Evolutionary conservation across 2,329 filamentous ascomycete species (phyloP).

Genomic region (Aspergillus brunneoviolaceus): DNA sequence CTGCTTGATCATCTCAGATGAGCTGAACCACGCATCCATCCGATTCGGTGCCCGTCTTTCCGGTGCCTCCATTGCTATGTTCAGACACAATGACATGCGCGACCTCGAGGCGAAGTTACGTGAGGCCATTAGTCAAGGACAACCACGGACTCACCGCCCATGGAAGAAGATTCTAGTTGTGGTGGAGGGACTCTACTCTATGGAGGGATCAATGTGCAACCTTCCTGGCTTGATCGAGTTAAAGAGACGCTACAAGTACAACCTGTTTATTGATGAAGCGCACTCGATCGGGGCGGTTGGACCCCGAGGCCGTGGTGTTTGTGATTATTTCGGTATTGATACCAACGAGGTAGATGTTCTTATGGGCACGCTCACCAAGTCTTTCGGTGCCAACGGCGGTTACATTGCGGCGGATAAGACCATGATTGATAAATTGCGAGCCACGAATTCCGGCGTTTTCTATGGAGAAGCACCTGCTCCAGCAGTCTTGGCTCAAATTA

Average conservation of each 20-base stretch:
- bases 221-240: conserved; percentile 83
- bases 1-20: conserved; percentile 91
- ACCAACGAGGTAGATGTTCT: conserved; percentile 86
- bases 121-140: conserved; percentile 91
- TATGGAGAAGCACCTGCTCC: conserved; percentile 87
- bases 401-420: conserved; percentile 87
- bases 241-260: conserved; percentile 96
- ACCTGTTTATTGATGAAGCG: conserved; percentile 92
- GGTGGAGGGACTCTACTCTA: conserved; percentile 96
- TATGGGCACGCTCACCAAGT: conserved; percentile 98
- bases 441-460: conserved; percentile 79
- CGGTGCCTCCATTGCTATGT: conserved; percentile 90
- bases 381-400: conserved; percentile 95
- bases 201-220: conserved; percentile 99
- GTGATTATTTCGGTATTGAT: conserved; percentile 94
- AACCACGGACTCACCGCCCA: conserved; percentile 94
- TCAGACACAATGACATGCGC: conserved; percentile 95
- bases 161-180: conserved; percentile 99
- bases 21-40: conserved; percentile 97
- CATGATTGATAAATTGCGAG: conserved; percentile 88
- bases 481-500: conserved; percentile 86
- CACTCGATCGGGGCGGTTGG: conserved; percentile 94
- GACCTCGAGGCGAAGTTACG: conserved; percentile 83
- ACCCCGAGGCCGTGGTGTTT: conserved; percentile 84
- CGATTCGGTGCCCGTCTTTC: conserved; percentile 92